Evolutionary conservation across 164 flowering plant species (phyloP).

Genomic region (Echeveria elegans): DNA sequence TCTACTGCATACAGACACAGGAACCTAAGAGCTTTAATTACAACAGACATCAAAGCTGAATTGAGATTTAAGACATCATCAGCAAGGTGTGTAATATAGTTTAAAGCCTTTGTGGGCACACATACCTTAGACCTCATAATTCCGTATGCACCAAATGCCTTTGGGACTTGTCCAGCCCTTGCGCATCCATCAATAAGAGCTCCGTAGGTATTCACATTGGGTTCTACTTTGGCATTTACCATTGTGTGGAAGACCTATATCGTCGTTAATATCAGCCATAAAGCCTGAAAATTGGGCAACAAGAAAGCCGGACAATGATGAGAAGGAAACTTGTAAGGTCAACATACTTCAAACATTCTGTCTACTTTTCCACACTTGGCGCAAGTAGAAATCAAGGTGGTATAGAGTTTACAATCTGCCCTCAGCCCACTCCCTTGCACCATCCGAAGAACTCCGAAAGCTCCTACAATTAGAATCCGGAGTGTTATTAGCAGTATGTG

Average conservation of each 20-base stretch:
- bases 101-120: slow-evolving; percentile 3
- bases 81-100: background rate
- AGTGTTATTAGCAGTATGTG: background rate
- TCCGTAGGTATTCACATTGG: slow-evolving; percentile 88
- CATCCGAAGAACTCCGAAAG: slow-evolving; percentile 57
- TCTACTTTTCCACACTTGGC: slow-evolving; percentile 94
- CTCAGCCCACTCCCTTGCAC: slow-evolving; percentile 63
- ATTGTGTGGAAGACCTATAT: slow-evolving; percentile 83
- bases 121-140: slow-evolving; percentile 90
- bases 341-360: slow-evolving; percentile 81
- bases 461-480: slow-evolving; percentile 39
- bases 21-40: background rate
- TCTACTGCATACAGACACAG: slow-evolving; percentile 60
- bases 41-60: background rate
- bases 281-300: background rate
- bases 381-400: slow-evolving; percentile 83
- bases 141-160: slow-evolving; percentile 98
- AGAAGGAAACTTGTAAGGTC: background rate
- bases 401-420: slow-evolving; percentile 90
- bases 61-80: background rate
- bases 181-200: slow-evolving; percentile 98
- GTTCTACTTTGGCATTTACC: slow-evolving; percentile 84
- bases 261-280: background rate
- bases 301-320: background rate
- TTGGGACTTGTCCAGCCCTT: slow-evolving; percentile 88